Evolutionary conservation across 352 stramenopile species (phyloP).

Genomic region (Thalassiosira hispida): DNA sequence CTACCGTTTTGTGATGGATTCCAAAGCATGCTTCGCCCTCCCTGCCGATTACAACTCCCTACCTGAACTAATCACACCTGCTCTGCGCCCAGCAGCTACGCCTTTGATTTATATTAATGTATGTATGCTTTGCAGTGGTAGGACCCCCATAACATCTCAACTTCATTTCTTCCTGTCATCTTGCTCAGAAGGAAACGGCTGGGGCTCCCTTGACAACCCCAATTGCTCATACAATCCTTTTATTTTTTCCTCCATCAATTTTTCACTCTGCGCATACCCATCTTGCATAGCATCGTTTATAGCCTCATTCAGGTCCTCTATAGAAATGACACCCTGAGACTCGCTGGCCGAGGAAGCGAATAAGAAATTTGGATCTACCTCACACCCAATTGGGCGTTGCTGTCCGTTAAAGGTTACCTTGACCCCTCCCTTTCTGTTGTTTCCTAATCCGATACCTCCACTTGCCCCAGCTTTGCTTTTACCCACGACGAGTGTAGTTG

Average conservation of each 20-base stretch:
- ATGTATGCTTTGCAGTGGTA: too few species aligned
- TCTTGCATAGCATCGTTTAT: constrained; percentile 48
- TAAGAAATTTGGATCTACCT: constrained; percentile 53
- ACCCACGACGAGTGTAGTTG: constrained; percentile 29
- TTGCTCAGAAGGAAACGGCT: constrained; percentile 5
- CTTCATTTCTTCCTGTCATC: constrained; percentile 12
- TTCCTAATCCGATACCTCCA: constrained; percentile 6
- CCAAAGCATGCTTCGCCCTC: too few species aligned
- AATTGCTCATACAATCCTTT: constrained; percentile 52
- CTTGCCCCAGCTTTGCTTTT: constrained; percentile 30
- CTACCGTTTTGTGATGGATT: too few species aligned
- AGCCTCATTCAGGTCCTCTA: constrained; percentile 42
- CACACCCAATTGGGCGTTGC: constrained; percentile 29
- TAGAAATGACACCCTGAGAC: constrained; percentile 32
- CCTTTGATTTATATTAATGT: too few species aligned
- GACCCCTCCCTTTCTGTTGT: constrained; percentile 28
- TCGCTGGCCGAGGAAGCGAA: constrained; percentile 15
- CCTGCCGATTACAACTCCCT: too few species aligned
- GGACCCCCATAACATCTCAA: too few species aligned
- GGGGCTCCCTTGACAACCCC: constrained; percentile 43
- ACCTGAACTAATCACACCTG: too few species aligned
- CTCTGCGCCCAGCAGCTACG: too few species aligned
- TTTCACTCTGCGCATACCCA: constrained; percentile 37
- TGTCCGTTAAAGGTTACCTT: constrained; percentile 54
- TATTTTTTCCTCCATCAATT: constrained; percentile 48